Percentiles rank a stretch among this genome's conserved stretches.
phyloP scores from a whole-genome alignment of 139 green algal species.

The Haematococcus sp. region DNA sequence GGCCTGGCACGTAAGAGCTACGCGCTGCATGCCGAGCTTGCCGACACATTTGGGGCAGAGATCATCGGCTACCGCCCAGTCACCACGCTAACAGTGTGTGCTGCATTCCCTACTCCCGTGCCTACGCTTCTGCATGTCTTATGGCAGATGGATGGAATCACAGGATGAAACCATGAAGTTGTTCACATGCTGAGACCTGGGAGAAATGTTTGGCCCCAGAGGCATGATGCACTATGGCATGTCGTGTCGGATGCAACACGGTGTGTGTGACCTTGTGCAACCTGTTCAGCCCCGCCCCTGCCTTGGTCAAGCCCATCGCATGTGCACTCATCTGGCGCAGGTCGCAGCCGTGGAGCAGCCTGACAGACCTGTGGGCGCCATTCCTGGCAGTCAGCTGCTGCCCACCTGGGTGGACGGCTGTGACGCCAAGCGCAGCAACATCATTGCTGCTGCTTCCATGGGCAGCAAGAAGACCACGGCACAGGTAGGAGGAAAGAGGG shows the following conservation, averaged over 20 bases:
- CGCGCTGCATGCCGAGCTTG: conserved; percentile 63
- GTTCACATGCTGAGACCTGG: too few relatives aligned
- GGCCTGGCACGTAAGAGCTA: conserved; percentile 61
- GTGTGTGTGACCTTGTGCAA: too few relatives aligned
- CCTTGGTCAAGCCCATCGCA: too few relatives aligned
- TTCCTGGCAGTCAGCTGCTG: conserved; percentile 13
- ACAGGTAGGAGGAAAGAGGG: conserved; percentile 35
- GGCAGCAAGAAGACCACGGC: conserved; percentile 55
- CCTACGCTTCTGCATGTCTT: too few relatives aligned
- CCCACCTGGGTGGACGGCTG: conserved; percentile 45
- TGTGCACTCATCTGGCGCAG: too few relatives aligned
- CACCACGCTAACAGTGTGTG: conserved; percentile 23
- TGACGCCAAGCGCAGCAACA: conserved; percentile 13
- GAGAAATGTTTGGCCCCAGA: too few relatives aligned
- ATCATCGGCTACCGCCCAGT: conserved; percentile 59
- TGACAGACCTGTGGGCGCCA: neutral
- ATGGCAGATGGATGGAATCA: too few relatives aligned
- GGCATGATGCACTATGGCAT: too few relatives aligned
- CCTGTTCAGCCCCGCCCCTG: too few relatives aligned
- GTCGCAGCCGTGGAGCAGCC: neutral
- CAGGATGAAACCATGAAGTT: too few relatives aligned
- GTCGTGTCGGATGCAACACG: too few relatives aligned
- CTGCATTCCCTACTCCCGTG: neutral
- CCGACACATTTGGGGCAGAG: conserved; percentile 36
- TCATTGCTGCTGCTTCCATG: conserved; percentile 40